Conservation (phyloP, 495 filamentous ascomycete genomes). For the Extremus antarcticus region DNA sequence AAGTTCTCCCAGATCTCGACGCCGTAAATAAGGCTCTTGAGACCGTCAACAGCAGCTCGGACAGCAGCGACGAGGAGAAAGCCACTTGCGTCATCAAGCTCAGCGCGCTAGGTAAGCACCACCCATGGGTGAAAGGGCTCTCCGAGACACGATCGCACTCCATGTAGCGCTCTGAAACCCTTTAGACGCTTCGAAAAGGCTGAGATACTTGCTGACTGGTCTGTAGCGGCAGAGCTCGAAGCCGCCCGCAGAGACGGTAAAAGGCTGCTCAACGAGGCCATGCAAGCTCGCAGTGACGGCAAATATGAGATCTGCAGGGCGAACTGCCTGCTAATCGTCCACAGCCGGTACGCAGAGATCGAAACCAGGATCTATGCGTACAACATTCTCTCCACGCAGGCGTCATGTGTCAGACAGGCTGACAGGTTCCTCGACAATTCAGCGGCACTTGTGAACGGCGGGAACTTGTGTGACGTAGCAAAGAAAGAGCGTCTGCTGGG, state of each 20-base stretch:
- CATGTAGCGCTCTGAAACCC: no score
- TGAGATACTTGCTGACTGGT: not conserved
- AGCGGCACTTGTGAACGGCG: not conserved
- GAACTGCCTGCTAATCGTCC: not conserved
- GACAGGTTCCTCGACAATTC: not conserved
- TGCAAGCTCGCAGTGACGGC: constrained; percentile 1
- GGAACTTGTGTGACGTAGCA: not conserved
- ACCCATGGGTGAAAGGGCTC: no score
- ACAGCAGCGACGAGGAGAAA: not conserved
- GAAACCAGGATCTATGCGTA: not conserved
- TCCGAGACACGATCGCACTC: no score
- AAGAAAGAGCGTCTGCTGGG: not conserved
- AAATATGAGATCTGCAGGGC: not conserved
- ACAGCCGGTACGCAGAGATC: not conserved
- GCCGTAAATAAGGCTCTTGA: constrained; percentile 2
- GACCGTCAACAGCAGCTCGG: not conserved
- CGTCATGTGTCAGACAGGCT: not conserved
- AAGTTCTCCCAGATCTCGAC: not conserved
- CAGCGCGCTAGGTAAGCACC: no score
- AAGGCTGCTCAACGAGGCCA: not conserved
- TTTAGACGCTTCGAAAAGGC: no score
- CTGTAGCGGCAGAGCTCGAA: not conserved
- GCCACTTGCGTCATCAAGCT: not conserved
- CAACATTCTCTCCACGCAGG: constrained; percentile 1
- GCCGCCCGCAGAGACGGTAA: not conserved